Percentiles rank a stretch among this genome's conserved stretches.
Conservation (phyloP, 768 basidiomycete genomes). For the Boletus sp. region DNA sequence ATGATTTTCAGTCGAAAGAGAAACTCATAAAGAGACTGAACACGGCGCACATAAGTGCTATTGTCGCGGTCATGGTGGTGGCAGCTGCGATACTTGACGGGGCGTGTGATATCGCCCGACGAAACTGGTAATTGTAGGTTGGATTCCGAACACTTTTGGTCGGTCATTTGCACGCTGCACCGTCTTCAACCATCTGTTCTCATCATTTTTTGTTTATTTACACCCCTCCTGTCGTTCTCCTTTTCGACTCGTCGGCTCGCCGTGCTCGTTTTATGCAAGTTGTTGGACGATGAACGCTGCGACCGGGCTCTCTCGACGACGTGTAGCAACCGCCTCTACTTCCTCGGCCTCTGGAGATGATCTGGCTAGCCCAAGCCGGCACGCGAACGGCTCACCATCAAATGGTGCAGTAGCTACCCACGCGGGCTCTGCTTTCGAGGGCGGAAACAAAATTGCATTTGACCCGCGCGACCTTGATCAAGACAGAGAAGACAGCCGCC, state of each 20-base stretch:
- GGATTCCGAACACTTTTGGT: constrained; percentile 11
- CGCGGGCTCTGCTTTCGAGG: constrained; percentile 82
- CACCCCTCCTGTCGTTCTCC: constrained; percentile 3
- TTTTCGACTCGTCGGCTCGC: background rate
- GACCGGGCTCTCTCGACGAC: constrained; percentile 56
- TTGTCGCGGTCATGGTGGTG: background rate
- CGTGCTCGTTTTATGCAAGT: constrained; percentile 20
- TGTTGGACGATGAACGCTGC: constrained; percentile 46
- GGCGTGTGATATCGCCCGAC: constrained; percentile 17
- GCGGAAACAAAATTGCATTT: constrained; percentile 85
- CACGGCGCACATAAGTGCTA: no score
- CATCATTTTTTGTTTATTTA: constrained; percentile 1
- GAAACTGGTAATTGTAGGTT: constrained; percentile 4
- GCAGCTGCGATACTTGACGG: background rate
- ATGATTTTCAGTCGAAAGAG: no score
- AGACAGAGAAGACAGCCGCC: constrained; percentile 58
- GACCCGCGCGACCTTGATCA: constrained; percentile 89
- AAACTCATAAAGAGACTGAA: no score
- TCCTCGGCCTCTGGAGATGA: constrained; percentile 40
- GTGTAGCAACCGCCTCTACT: constrained; percentile 45
- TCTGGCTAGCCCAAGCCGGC: constrained; percentile 30
- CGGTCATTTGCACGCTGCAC: constrained; percentile 2
- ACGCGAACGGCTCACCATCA: constrained; percentile 29
- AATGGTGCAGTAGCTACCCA: constrained; percentile 44
- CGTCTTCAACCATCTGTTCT: constrained; percentile 4